phyloP scores from a whole-genome alignment of 2,329 filamentous ascomycete genomes.

The Aureobasidium subglaciale region DNA sequence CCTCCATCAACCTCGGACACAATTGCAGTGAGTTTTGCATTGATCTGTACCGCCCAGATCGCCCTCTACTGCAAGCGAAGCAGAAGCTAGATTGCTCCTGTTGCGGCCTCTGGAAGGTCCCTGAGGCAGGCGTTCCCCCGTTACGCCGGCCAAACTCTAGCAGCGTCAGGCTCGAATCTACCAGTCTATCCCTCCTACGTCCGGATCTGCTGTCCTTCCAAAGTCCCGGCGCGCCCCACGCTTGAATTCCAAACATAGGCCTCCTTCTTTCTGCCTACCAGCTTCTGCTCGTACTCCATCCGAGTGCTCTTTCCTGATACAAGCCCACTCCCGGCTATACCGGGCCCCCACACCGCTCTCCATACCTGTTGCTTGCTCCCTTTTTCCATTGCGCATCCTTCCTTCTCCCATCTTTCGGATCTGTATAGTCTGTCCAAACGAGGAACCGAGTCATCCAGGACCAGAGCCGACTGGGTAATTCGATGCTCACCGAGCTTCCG shows the following conservation, averaged over 20 bases:
- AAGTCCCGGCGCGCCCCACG: constrained; percentile 12
- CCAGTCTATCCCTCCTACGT: constrained; percentile 10
- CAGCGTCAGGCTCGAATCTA: constrained; percentile 12
- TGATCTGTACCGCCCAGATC: background rate
- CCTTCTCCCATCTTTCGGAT: background rate
- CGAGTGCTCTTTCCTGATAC: background rate
- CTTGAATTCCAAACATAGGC: constrained; percentile 9
- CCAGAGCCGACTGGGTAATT: background rate
- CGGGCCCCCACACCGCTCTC: background rate
- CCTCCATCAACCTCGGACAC: background rate
- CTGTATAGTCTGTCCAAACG: background rate
- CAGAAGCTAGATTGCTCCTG: background rate
- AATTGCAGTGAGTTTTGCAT: background rate
- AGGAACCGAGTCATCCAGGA: background rate
- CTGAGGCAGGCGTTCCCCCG: constrained; percentile 8
- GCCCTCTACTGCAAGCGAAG: background rate
- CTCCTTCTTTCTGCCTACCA: constrained; percentile 6
- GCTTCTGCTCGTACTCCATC: background rate
- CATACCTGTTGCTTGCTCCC: background rate
- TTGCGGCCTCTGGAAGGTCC: background rate
- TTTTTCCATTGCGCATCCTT: background rate
- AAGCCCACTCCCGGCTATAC: background rate
- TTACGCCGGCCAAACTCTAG: constrained; percentile 14
- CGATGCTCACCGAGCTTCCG: background rate
- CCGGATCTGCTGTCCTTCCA: constrained; percentile 4